These are phyloP conservation scores for Lipomyces anomalus DNA, from an alignment of 805 yeast genomes.

Conservation along the genomic window DNA sequence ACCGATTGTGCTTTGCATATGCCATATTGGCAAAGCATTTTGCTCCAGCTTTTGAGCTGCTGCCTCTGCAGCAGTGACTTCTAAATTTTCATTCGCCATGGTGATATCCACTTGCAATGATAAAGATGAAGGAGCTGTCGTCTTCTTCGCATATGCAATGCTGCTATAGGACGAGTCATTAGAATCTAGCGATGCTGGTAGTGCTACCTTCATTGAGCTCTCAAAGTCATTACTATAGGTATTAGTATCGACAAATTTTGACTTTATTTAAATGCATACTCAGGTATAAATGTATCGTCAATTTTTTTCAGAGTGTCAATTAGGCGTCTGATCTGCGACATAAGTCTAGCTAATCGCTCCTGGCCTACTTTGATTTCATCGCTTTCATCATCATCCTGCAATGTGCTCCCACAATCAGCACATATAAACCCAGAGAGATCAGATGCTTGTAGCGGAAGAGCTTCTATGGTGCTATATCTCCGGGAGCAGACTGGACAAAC, in stretches of 20 bases:
- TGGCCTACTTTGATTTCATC: constrained; percentile 77
- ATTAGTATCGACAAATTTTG: neutral
- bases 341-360: constrained; percentile 70
- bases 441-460: constrained; percentile 70
- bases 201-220: constrained; percentile 67
- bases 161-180: constrained; percentile 38
- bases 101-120: constrained; percentile 83
- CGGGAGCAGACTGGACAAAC: constrained; percentile 81
- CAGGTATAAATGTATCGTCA: constrained; percentile 73
- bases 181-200: constrained; percentile 70
- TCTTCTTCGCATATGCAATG: constrained; percentile 39
- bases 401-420: constrained; percentile 68
- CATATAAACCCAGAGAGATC: constrained; percentile 79
- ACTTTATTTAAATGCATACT: constrained; percentile 30
- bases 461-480: constrained; percentile 80
- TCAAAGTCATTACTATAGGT: constrained; percentile 64
- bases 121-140: constrained; percentile 47
- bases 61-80: constrained; percentile 61
- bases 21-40: constrained; percentile 97
- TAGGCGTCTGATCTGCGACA: constrained; percentile 85
- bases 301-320: constrained; percentile 76
- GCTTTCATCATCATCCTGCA: constrained; percentile 84
- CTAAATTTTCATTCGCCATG: constrained; percentile 57
- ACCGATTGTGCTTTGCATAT: constrained; percentile 86
- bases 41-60: constrained; percentile 68